Conservation (phyloP, 1,284 basidiomycete genomes). For the Ceratobasidium sp. region DNA sequence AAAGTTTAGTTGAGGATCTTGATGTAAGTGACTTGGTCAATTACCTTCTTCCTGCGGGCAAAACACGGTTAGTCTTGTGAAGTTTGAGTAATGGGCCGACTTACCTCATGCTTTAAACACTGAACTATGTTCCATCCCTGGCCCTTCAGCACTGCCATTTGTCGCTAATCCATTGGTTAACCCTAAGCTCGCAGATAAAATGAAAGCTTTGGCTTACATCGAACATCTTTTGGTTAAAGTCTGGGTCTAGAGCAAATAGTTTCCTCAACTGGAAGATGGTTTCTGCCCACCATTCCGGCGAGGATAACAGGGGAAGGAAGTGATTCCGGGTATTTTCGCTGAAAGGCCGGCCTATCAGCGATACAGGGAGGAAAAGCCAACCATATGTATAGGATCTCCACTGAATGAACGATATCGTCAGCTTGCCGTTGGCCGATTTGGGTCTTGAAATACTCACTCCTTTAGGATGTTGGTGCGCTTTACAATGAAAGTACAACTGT, state of each 20-base stretch:
- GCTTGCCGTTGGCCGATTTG: neutral
- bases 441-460: constrained; percentile 60
- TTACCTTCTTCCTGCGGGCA: constrained; percentile 71
- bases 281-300: constrained; percentile 91
- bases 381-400: constrained; percentile 94
- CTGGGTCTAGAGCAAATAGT: constrained; percentile 84
- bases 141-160: constrained; percentile 91
- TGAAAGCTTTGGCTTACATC: constrained; percentile 47
- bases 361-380: constrained; percentile 71
- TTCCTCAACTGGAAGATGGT: constrained; percentile 83
- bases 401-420: neutral
- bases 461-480: constrained; percentile 83
- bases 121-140: constrained; percentile 93
- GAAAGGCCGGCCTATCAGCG: constrained; percentile 70
- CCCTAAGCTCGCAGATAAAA: neutral
- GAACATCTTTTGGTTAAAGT: constrained; percentile 88
- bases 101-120: constrained; percentile 78
- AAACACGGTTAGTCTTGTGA: constrained; percentile 17
- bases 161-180: constrained; percentile 66
- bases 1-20: neutral
- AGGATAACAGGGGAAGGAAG: constrained; percentile 85
- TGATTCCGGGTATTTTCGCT: constrained; percentile 84
- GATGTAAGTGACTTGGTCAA: constrained; percentile 10
- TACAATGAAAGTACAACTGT: neutral
- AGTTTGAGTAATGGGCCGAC: constrained; percentile 55